These are phyloP conservation scores for Parmales sp. DNA, from an alignment of 108 stramenopile species.

Conservation along the genomic window DNA sequence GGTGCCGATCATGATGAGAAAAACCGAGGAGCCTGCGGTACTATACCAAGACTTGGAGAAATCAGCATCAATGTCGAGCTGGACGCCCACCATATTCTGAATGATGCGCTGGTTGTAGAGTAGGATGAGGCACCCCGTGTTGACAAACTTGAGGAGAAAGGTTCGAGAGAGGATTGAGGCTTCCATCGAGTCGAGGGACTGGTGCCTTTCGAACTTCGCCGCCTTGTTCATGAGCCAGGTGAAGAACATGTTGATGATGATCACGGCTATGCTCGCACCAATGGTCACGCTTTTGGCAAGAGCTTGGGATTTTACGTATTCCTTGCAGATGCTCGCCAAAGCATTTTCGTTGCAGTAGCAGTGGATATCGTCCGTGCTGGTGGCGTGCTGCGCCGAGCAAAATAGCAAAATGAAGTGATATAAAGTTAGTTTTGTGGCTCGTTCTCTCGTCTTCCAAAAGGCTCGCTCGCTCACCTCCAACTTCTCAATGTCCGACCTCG, in stretches of 20 bases:
- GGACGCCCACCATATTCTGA: conserved; percentile 22
- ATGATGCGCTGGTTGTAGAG: conserved; percentile 36
- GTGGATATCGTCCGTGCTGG: conserved; percentile 19
- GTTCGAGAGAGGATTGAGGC: conserved; percentile 39
- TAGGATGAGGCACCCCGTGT: conserved; percentile 41
- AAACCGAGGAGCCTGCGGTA: conserved; percentile 37
- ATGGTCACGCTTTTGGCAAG: conserved; percentile 35
- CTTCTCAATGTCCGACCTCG: no score
- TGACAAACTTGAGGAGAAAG: conserved; percentile 47
- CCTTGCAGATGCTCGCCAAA: conserved; percentile 15
- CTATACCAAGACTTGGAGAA: conserved; percentile 44
- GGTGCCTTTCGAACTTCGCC: conserved; percentile 48
- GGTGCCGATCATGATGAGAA: conserved; percentile 36
- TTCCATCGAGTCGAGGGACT: conserved; percentile 41
- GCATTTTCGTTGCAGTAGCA: conserved; percentile 38
- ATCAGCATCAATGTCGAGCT: conserved; percentile 36
- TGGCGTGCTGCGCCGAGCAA: no score
- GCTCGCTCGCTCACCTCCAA: not conserved
- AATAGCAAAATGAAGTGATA: no score
- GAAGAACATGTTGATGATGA: conserved; percentile 40
- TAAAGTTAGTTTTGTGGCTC: no score
- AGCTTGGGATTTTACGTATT: conserved; percentile 7
- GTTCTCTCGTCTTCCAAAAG: no score
- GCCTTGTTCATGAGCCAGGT: conserved; percentile 35
- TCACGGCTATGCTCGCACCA: conserved; percentile 37